Base-by-base conservation (phyloP, 352 stramenopile species). In the Blastocystis sp. region DNA sequence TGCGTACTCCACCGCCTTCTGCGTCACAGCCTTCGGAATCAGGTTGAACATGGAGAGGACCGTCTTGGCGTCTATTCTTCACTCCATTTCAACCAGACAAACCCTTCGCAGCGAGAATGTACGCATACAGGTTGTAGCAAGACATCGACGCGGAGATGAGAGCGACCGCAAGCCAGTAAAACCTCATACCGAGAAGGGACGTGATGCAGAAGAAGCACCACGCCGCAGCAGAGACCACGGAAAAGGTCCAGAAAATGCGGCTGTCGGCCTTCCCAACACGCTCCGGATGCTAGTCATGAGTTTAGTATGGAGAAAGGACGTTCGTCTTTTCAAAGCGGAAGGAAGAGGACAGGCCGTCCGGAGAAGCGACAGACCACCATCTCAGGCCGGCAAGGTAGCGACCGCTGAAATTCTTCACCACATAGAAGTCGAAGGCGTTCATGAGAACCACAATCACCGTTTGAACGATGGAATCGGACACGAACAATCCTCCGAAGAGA, bases 261-360 rank as follows among this genome's bases (percentile, higher is more conserved):
- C 62, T 77, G 63, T 87, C 77, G 11, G 77, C 40, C 48, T 77
- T 77, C 10, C 19, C 34, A 7, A 87, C 52, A 4, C 34, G 19
- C 38, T 87, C 77, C 17, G 77, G 77, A 52, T 74, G 62, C 77
- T 87, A 87, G 3, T 4, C 10, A 59, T 43, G 3, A 87, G 0
- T 38, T 34, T 17, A 19, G 19, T 10, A 40, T 52, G n/a, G 28
- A 43, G n/a, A 11, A 87, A 10, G 3, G 19, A 87, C 77, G 45
- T 63, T 87, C 19, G 77, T 87, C n/a, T 76, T 77, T 28, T 87
- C 77, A 57, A 77, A 87, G 28, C 54, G 59, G 62, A 74, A 87
- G 11, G 71, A 54, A n/a, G 63, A n/a, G 1, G 77, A 76, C 10
- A 77, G 52, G 11, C 60, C 60, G 45, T 87, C 52, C 3, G 62